A percentile compares a stretch with the other conserved stretches of the same genome.
These are phyloP conservation scores for Myochromella boudieri DNA, from an alignment of 768 basidiomycete species.

Conservation along the genomic window DNA sequence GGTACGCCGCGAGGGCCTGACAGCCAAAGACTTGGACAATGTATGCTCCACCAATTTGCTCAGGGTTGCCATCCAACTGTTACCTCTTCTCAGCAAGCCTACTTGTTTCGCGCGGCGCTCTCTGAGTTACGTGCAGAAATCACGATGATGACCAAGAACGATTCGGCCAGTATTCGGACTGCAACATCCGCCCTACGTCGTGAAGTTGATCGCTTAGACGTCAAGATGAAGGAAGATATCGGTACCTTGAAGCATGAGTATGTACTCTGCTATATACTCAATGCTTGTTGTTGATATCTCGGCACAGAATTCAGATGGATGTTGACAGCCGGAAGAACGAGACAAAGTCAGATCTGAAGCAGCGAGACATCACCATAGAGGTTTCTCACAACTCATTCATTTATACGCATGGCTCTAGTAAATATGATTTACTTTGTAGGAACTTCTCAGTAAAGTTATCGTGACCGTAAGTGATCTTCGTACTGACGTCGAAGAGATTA, in stretches of 20 bases:
- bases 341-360: slow-evolving; percentile 78
- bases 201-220: slow-evolving; percentile 82
- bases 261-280: slow-evolving; percentile 27
- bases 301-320: slow-evolving; percentile 90
- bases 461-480: slow-evolving; percentile 76
- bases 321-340: slow-evolving; percentile 93
- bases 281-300: slow-evolving; percentile 5
- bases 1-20: slow-evolving; percentile 71
- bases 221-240: slow-evolving; percentile 94
- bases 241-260: slow-evolving; percentile 91
- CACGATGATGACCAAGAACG: slow-evolving; percentile 78
- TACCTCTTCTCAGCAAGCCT: slow-evolving; percentile 71
- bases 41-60: slow-evolving; percentile 38
- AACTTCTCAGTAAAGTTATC: slow-evolving; percentile 72
- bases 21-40: slow-evolving; percentile 78
- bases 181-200: slow-evolving; percentile 74
- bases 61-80: neutral
- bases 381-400: slow-evolving; percentile 34
- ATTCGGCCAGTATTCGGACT: slow-evolving; percentile 78
- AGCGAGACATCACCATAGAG: slow-evolving; percentile 83
- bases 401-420: neutral
- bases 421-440: slow-evolving; percentile 38
- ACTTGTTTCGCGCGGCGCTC: slow-evolving; percentile 90
- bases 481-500: slow-evolving; percentile 80
- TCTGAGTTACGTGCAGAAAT: slow-evolving; percentile 88